Evolutionary conservation across 129 eudicot genomes (phyloP).

Genomic region (Pulicaria dysenterica): DNA sequence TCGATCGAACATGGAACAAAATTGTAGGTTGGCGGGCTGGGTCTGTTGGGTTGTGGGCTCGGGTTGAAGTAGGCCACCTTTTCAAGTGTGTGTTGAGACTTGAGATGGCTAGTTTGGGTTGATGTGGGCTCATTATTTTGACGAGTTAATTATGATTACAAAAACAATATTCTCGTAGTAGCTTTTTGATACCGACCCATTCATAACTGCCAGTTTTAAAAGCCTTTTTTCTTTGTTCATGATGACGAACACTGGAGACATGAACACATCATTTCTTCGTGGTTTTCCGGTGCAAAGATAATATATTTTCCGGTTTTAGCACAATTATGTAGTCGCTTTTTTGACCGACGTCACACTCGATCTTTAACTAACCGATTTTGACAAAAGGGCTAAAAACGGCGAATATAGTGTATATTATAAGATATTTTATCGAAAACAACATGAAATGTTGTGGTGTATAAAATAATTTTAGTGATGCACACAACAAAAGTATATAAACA

Average conservation of each 20-base stretch:
- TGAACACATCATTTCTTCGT: neutral
- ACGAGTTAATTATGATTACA: no score
- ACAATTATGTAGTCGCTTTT: neutral
- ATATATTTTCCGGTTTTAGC: neutral
- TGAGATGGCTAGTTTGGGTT: neutral
- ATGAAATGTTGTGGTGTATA: neutral
- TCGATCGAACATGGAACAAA: no score
- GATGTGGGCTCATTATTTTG: neutral
- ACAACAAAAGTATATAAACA: neutral
- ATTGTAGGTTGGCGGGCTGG: no score
- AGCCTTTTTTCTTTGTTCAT: constrained; percentile 33
- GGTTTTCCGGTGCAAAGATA: constrained; percentile 14
- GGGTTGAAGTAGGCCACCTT: neutral
- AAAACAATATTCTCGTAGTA: neutral
- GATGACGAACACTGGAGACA: constrained; percentile 25
- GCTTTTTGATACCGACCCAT: neutral
- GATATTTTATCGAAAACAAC: neutral
- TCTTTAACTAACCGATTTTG: constrained; percentile 1
- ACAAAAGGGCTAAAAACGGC: neutral
- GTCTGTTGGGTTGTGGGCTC: neutral
- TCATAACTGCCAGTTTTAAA: neutral
- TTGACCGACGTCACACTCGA: neutral
- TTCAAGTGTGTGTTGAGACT: neutral
- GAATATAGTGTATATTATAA: neutral
- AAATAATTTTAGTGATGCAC: neutral